Evolutionary conservation across 2,329 filamentous ascomycete species (phyloP).

Genomic region (Grosmannia clavigera): DNA sequence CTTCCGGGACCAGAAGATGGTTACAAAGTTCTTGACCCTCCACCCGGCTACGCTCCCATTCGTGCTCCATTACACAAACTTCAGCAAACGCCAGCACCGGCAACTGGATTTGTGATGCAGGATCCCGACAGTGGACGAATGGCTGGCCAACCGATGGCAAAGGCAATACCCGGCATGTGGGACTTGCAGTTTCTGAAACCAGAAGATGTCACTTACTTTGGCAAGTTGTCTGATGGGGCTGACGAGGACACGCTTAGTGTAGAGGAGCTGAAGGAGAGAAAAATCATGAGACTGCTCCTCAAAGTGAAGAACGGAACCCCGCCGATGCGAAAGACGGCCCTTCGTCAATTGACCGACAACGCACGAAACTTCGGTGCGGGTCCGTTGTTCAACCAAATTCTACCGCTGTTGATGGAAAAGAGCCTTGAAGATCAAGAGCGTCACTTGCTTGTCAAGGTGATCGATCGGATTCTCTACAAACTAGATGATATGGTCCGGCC

Average conservation of each 20-base stretch:
- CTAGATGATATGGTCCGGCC: constrained; percentile 91
- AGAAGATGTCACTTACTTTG: constrained; percentile 98
- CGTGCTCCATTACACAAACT: constrained; percentile 65
- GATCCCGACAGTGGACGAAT: constrained; percentile 75
- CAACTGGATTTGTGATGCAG: constrained; percentile 92
- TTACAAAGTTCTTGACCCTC: constrained; percentile 83
- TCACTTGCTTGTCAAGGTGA: constrained; percentile 96
- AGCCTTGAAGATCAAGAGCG: constrained; percentile 95
- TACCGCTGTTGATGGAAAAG: constrained; percentile 96
- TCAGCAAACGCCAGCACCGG: constrained; percentile 59
- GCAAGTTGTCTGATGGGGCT: constrained; percentile 86
- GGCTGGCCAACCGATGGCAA: constrained; percentile 82
- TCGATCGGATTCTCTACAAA: constrained; percentile 97
- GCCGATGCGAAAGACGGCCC: constrained; percentile 94
- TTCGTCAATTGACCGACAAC: constrained; percentile 95
- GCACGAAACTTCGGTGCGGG: constrained; percentile 91
- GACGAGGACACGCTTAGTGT: constrained; percentile 88
- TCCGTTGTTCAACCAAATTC: constrained; percentile 90
- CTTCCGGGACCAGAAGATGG: constrained; percentile 80
- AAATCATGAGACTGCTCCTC: constrained; percentile 91
- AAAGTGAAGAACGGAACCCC: constrained; percentile 99
- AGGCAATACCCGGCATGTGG: constrained; percentile 89
- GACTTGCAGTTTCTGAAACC: constrained; percentile 97
- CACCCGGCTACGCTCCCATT: constrained; percentile 80
- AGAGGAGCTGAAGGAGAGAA: constrained; percentile 92